These are phyloP conservation scores for Candida sanyaensis DNA, from an alignment of 1,139 yeast genomes.

Conservation along the genomic window DNA sequence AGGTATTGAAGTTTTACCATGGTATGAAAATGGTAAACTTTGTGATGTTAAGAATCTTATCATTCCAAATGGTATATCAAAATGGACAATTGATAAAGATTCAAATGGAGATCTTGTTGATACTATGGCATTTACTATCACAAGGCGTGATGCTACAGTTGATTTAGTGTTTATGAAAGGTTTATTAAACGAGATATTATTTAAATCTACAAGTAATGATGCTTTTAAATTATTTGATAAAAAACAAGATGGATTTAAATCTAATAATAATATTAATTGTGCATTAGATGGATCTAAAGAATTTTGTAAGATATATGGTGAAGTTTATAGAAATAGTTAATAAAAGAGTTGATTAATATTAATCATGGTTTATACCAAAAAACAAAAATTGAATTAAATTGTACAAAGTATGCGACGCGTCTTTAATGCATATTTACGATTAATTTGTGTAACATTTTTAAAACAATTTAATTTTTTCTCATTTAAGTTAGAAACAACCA, in stretches of 20 bases:
- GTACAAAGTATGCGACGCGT: background rate
- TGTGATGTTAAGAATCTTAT: constrained; percentile 25
- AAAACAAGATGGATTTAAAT: background rate
- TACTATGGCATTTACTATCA: constrained; percentile 30
- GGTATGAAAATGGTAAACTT: constrained; percentile 27
- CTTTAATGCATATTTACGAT: background rate
- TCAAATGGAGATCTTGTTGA: constrained; percentile 22
- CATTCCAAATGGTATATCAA: constrained; percentile 38
- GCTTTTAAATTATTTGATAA: background rate
- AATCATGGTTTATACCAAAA: too few relatives aligned
- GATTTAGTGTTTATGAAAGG: constrained; percentile 34
- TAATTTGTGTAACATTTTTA: background rate
- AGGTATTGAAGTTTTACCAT: constrained; percentile 34
- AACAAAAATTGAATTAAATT: too few relatives aligned
- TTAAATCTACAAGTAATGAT: background rate
- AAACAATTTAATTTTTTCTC: too few relatives aligned
- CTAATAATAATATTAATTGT: constrained; percentile 14
- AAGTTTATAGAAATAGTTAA: background rate
- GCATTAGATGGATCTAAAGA: constrained; percentile 18
- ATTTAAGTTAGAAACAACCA: too few relatives aligned
- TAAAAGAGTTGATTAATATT: too few relatives aligned
- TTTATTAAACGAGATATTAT: constrained; percentile 18
- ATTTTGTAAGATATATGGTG: constrained; percentile 23
- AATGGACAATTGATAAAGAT: constrained; percentile 25
- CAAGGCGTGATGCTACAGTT: constrained; percentile 36